phyloP scores from a whole-genome alignment of 192 early-diverging fungal species.

The Backusella tuberculispora region DNA sequence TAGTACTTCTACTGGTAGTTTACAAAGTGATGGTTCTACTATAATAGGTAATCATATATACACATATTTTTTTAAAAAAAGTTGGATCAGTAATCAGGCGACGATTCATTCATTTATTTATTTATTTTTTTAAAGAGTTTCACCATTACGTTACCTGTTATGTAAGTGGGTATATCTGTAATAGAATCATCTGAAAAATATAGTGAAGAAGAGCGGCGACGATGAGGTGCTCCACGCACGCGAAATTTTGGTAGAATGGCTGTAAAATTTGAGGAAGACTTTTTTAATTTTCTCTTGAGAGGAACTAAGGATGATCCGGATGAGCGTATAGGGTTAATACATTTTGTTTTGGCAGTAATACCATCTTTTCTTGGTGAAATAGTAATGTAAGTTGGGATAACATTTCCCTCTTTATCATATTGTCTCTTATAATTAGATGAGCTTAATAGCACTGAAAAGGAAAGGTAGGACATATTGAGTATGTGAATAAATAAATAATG shows the following conservation, averaged over 20 bases:
- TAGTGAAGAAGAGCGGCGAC: conserved; percentile 14
- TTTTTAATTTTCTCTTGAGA: conserved; percentile 13
- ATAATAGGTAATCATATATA: not conserved
- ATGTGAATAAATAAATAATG: not conserved
- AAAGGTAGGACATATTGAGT: conserved; percentile 4
- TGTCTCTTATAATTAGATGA: conserved; percentile 10
- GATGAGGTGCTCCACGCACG: not conserved
- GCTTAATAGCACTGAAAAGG: conserved; percentile 7
- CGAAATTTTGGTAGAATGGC: conserved; percentile 17
- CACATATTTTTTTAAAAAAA: not conserved
- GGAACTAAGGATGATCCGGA: not conserved
- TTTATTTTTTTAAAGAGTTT: not conserved
- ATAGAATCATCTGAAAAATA: conserved; percentile 1
- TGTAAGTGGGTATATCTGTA: conserved; percentile 2
- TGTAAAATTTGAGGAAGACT: conserved; percentile 12
- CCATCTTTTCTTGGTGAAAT: conserved; percentile 19
- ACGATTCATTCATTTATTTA: no score
- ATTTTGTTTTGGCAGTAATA: conserved; percentile 1
- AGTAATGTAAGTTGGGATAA: not conserved
- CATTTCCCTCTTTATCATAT: not conserved
- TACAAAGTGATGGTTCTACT: not conserved
- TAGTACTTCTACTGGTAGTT: conserved; percentile 24
- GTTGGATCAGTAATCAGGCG: not conserved
- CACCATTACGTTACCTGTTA: conserved; percentile 6
- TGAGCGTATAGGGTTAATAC: not conserved